These are phyloP conservation scores for Termitomyces sp. DNA, from an alignment of 768 basidiomycete genomes.

Conservation along the genomic window DNA sequence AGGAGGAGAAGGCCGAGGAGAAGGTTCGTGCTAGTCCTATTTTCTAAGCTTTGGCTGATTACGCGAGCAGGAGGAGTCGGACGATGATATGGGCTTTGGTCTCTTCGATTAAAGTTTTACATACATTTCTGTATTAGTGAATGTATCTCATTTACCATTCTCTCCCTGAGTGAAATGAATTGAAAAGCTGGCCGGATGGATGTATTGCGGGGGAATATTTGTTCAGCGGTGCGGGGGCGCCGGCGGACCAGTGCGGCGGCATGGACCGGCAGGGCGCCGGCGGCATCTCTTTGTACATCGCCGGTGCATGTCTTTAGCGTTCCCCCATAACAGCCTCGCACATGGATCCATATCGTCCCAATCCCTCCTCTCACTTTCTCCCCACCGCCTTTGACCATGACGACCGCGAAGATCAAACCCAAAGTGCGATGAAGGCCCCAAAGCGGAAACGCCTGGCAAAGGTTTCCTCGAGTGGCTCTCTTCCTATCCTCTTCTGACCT, in stretches of 20 bases:
- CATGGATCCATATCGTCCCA: slow-evolving; percentile 33
- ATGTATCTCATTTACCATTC: not conserved
- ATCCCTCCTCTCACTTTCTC: slow-evolving; percentile 17
- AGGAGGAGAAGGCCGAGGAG: slow-evolving; percentile 88
- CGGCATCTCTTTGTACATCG: slow-evolving; percentile 23
- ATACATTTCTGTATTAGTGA: slow-evolving; percentile 10
- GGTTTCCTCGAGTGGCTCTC: slow-evolving; percentile 18
- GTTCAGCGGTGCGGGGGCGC: slow-evolving; percentile 7
- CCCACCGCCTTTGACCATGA: slow-evolving; percentile 19
- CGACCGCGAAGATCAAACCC: slow-evolving; percentile 24
- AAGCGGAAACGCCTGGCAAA: slow-evolving; percentile 54
- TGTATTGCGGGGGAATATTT: not conserved
- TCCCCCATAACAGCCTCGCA: slow-evolving; percentile 15
- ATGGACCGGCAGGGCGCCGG: slow-evolving; percentile 21
- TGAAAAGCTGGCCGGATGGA: not conserved
- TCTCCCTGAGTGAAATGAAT: not conserved
- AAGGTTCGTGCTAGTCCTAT: slow-evolving; percentile 45
- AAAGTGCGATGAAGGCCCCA: slow-evolving; percentile 37
- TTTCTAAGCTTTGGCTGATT: slow-evolving; percentile 1
- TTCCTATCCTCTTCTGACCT: slow-evolving; percentile 8
- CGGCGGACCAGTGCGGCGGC: slow-evolving; percentile 19
- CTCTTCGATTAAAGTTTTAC: slow-evolving; percentile 73
- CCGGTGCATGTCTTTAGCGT: slow-evolving; percentile 16
- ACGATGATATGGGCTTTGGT: slow-evolving; percentile 99
- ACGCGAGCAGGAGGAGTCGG: slow-evolving; percentile 72